phyloP scores from a whole-genome alignment of 768 basidiomycete genomes.

The Chalciporus pseudorubinellus region DNA sequence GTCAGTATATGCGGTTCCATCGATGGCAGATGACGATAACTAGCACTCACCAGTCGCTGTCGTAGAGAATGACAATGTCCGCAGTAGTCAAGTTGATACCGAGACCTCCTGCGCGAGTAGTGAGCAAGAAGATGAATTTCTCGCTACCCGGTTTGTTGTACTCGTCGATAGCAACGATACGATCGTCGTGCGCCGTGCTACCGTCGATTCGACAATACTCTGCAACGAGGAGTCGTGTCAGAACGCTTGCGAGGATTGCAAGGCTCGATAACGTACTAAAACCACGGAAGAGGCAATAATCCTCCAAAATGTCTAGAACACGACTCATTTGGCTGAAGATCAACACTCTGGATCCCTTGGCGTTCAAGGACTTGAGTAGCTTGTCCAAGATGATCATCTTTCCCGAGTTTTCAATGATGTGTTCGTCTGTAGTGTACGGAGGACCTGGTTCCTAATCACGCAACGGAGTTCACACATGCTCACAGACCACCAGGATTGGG shows the following conservation, averaged over 20 bases:
- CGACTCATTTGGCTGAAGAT: conserved; percentile 99
- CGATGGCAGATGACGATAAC: neutral
- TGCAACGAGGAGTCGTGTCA: conserved; percentile 29
- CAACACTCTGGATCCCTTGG: conserved; percentile 89
- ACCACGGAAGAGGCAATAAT: conserved; percentile 89
- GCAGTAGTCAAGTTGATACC: conserved; percentile 96
- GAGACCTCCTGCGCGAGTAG: conserved; percentile 94
- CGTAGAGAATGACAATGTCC: conserved; percentile 93
- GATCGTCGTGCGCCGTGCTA: conserved; percentile 93
- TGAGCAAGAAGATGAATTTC: conserved; percentile 94
- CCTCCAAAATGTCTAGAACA: conserved; percentile 93
- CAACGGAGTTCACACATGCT: neutral
- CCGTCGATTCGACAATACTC: conserved; percentile 98
- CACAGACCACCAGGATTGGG: neutral
- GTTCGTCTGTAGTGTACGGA: conserved; percentile 97
- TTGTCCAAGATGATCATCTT: conserved; percentile 99
- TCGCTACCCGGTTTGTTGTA: conserved; percentile 94
- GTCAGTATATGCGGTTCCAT: neutral
- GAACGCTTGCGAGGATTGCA: neutral
- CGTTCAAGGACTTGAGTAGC: conserved; percentile 81
- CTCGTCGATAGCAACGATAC: conserved; percentile 93
- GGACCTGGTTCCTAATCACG: conserved; percentile 86
- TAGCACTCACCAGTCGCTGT: conserved; percentile 86
- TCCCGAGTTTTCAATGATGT: conserved; percentile 89
- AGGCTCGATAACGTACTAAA: conserved; percentile 60